Conservation (phyloP, 306 rosid genomes). For the Prunus dulcis region DNA sequence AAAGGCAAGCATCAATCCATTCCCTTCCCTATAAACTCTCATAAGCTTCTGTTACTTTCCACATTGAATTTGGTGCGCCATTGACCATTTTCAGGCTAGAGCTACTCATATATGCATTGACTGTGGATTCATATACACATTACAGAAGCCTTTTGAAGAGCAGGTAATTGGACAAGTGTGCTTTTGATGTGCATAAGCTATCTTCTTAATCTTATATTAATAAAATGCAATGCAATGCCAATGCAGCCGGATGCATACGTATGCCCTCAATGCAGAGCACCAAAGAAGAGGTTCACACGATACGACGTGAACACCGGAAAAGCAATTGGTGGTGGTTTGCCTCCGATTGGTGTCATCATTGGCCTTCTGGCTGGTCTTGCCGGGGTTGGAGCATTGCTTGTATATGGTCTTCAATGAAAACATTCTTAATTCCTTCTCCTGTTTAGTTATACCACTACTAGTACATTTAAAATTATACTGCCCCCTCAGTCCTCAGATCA, state of each 20-base stretch:
- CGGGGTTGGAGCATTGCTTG: slow-evolving; percentile 90
- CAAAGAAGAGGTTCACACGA: slow-evolving; percentile 83
- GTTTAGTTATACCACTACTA: too few relatives aligned
- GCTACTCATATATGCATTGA: slow-evolving; percentile 97
- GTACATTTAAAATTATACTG: too few relatives aligned
- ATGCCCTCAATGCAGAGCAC: slow-evolving; percentile 91
- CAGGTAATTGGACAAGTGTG: slow-evolving; percentile 42
- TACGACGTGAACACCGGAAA: slow-evolving; percentile 84
- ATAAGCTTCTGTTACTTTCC: background rate
- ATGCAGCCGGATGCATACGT: slow-evolving; percentile 64
- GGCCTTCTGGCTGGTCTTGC: slow-evolving; percentile 79
- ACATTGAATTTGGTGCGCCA: background rate
- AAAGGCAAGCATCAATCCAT: slow-evolving; percentile 52
- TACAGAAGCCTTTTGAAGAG: slow-evolving; percentile 82
- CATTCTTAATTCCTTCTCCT: too few relatives aligned
- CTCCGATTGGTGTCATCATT: slow-evolving; percentile 86
- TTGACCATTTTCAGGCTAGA: slow-evolving; percentile 67
- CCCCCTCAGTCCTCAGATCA: too few relatives aligned
- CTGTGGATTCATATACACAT: slow-evolving; percentile 83
- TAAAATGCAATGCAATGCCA: background rate
- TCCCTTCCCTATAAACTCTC: background rate
- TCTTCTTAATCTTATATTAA: background rate
- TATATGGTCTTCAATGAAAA: slow-evolving; percentile 86
- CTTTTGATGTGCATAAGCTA: background rate
- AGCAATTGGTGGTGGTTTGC: slow-evolving; percentile 85